Evolutionary conservation across 306 rosid species (phyloP).

Genomic region (Canavalia ensiformis): DNA sequence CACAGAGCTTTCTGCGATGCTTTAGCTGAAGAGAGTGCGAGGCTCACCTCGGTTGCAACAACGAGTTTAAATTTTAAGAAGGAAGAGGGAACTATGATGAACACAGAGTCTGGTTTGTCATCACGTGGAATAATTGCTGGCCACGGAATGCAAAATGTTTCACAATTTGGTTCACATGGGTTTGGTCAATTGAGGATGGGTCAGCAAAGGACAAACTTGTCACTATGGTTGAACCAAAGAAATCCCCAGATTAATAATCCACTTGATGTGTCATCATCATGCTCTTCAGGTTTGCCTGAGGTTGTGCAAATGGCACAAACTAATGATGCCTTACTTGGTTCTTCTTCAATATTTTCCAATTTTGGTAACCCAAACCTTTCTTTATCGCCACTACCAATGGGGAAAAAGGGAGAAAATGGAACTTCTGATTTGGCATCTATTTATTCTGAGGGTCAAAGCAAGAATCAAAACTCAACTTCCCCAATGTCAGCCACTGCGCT

Average conservation of each 20-base stretch:
- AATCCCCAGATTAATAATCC: slow-evolving; percentile 47
- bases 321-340: slow-evolving; percentile 52
- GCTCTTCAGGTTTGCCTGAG: slow-evolving; percentile 54
- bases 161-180: slow-evolving; percentile 53
- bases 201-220: slow-evolving; percentile 63
- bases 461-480: slow-evolving; percentile 44
- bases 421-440: slow-evolving; percentile 36
- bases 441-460: slow-evolving; percentile 36
- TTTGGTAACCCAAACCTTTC: slow-evolving; percentile 55
- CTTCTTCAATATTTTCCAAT: slow-evolving; percentile 55
- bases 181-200: slow-evolving; percentile 36
- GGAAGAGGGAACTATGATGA: slow-evolving; percentile 50
- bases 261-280: slow-evolving; percentile 44
- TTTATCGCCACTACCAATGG: slow-evolving; percentile 48
- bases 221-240: slow-evolving; percentile 72
- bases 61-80: slow-evolving; percentile 67
- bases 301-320: slow-evolving; percentile 59
- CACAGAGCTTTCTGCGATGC: slow-evolving; percentile 97
- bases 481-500: slow-evolving; percentile 78
- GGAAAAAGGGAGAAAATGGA: slow-evolving; percentile 54
- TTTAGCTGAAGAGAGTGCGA: slow-evolving; percentile 84
- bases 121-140: slow-evolving; percentile 39
- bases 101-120: slow-evolving; percentile 47
- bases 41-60: slow-evolving; percentile 60
- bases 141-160: slow-evolving; percentile 32